These are phyloP conservation scores for Murraya koenigii DNA, from an alignment of 345 rosid species.

Conservation along the genomic window DNA sequence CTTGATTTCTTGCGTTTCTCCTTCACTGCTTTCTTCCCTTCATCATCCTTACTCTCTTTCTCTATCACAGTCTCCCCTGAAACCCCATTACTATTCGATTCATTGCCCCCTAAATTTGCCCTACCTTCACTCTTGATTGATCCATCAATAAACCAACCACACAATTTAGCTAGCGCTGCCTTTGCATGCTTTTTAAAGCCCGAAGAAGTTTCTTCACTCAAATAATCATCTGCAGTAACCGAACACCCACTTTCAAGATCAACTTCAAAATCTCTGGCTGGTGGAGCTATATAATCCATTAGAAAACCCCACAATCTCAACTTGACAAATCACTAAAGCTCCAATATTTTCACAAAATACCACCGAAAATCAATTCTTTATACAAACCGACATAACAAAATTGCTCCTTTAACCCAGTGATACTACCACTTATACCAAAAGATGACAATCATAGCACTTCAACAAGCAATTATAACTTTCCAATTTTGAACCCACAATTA, in stretches of 20 bases:
- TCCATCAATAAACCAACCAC: slow-evolving; percentile 23
- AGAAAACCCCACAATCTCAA: slow-evolving; percentile 12
- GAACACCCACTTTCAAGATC: slow-evolving; percentile 71
- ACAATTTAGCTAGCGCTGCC: slow-evolving; percentile 23
- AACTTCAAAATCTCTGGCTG: slow-evolving; percentile 41
- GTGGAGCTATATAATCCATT: slow-evolving; percentile 38
- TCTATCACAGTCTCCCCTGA: slow-evolving; percentile 19
- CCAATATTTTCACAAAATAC: background rate
- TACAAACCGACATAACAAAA: slow-evolving; percentile 17
- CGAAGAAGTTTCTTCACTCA: slow-evolving; percentile 21
- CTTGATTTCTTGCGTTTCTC: slow-evolving; percentile 54
- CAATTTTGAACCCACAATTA: slow-evolving; percentile 19
- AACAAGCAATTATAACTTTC: slow-evolving; percentile 17
- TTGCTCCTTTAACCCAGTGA: slow-evolving; percentile 12
- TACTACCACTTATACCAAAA: slow-evolving; percentile 19
- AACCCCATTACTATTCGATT: slow-evolving; percentile 8
- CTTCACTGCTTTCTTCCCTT: slow-evolving; percentile 39
- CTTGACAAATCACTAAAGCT: slow-evolving; percentile 7
- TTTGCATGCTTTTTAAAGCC: slow-evolving; percentile 28
- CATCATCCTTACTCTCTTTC: slow-evolving; percentile 26
- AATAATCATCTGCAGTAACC: slow-evolving; percentile 32
- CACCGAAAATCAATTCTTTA: slow-evolving; percentile 4
- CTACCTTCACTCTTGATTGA: slow-evolving; percentile 32
- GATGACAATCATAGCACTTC: slow-evolving; percentile 21
- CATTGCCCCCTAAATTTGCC: slow-evolving; percentile 23